phyloP scores from a whole-genome alignment of 148 eudicot genomes.

The Silene latifolia region DNA sequence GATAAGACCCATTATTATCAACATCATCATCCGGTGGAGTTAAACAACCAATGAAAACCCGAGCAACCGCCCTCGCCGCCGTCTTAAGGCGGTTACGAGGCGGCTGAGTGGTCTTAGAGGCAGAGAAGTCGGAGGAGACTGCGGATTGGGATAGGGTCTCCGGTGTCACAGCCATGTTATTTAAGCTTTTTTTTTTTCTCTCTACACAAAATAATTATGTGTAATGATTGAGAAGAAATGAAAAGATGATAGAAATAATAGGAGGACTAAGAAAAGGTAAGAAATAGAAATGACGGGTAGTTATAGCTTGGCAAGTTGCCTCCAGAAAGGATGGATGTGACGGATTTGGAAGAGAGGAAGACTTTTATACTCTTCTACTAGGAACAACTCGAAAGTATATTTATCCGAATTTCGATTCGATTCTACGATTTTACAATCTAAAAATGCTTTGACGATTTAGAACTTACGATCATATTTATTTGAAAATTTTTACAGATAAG shows the following conservation, averaged over 20 bases:
- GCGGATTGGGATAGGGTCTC: slow-evolving; percentile 28
- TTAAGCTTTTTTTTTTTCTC: slow-evolving; percentile 26
- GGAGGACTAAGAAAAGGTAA: not conserved
- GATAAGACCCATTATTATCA: not conserved
- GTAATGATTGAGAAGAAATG: not conserved
- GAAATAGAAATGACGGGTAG: slow-evolving; percentile 30
- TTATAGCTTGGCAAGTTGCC: slow-evolving; percentile 7
- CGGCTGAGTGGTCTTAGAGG: slow-evolving; percentile 11
- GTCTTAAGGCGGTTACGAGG: slow-evolving; percentile 38
- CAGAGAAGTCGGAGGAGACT: slow-evolving; percentile 29
- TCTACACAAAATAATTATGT: not conserved
- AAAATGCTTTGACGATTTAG: no score
- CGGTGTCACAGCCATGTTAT: slow-evolving; percentile 22
- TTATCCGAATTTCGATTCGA: no score
- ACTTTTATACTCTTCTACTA: not conserved
- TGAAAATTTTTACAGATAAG: no score
- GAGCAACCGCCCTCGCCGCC: slow-evolving; percentile 56
- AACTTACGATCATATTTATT: no score
- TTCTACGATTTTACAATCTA: no score
- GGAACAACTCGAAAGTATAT: no score
- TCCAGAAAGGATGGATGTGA: slow-evolving; percentile 2
- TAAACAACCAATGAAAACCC: slow-evolving; percentile 56
- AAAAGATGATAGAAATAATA: slow-evolving; percentile 5
- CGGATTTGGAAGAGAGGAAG: not conserved
- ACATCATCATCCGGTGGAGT: slow-evolving; percentile 54